Conservation (phyloP, 805 yeast species). For the Grigorovia humatica region DNA sequence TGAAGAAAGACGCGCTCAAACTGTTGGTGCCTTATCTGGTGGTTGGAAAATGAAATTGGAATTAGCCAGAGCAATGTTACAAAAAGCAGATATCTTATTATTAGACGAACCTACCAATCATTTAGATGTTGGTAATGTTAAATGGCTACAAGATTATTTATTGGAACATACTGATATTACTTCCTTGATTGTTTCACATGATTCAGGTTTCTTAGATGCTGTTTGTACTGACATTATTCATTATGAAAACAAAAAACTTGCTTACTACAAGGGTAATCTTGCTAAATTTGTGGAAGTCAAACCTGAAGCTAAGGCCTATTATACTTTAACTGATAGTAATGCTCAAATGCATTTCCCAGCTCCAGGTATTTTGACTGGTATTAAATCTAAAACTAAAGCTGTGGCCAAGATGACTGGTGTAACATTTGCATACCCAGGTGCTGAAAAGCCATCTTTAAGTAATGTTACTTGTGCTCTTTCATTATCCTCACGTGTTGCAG, state of each 20-base stretch:
- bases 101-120: constrained; percentile 98
- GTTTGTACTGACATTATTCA: constrained; percentile 96
- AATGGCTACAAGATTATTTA: constrained; percentile 88
- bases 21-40: constrained; percentile 91
- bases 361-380: constrained; percentile 96
- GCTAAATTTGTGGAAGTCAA: constrained; percentile 83
- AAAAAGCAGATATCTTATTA: constrained; percentile 90
- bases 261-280: constrained; percentile 91
- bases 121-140: constrained; percentile 86
- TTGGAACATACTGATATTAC: constrained; percentile 78
- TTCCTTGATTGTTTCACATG: constrained; percentile 93
- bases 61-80: constrained; percentile 96
- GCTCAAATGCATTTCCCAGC: constrained; percentile 98
- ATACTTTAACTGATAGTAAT: constrained; percentile 83
- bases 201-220: constrained; percentile 88
- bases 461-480: constrained; percentile 85
- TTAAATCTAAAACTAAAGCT: constrained; percentile 86
- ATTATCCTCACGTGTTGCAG: constrained; percentile 92
- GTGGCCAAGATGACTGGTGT: constrained; percentile 82
- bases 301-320: constrained; percentile 95
- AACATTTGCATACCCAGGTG: constrained; percentile 84
- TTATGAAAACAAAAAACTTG: constrained; percentile 89
- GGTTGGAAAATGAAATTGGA: constrained; percentile 99
- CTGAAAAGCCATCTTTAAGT: constrained; percentile 66
- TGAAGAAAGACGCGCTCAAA: constrained; percentile 78